A percentile compares a stretch with the other conserved stretches of the same genome.
These are phyloP conservation scores for Salix viminalis DNA, from an alignment of 345 rosid genomes.

Conservation along the genomic window DNA sequence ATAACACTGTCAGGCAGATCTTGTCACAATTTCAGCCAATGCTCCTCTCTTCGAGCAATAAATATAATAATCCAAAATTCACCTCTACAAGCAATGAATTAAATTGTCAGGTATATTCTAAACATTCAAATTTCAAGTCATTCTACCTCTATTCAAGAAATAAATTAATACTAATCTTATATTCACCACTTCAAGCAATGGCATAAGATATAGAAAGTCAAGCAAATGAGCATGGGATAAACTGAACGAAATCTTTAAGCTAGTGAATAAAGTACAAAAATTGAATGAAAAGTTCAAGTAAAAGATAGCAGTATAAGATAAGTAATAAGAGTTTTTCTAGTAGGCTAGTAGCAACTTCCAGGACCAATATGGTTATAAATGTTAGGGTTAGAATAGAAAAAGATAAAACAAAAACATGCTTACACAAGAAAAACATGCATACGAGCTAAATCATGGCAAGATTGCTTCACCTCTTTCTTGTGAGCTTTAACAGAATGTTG, in stretches of 20 bases:
- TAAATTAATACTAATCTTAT: neutral
- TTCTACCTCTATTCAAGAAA: neutral
- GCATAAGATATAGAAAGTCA: too few species aligned
- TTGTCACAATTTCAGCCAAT: too few species aligned
- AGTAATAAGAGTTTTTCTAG: too few species aligned
- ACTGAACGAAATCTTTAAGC: too few species aligned
- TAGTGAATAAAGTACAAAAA: too few species aligned
- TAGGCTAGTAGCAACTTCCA: too few species aligned
- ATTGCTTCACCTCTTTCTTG: slow-evolving; percentile 62
- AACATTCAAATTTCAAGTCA: neutral
- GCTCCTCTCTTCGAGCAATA: too few species aligned
- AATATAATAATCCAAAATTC: too few species aligned
- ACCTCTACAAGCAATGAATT: neutral
- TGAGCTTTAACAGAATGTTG: slow-evolving; percentile 69
- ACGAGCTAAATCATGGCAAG: neutral
- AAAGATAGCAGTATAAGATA: too few species aligned
- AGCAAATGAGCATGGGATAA: too few species aligned
- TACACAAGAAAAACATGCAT: neutral
- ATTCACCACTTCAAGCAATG: neutral
- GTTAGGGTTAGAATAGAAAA: neutral
- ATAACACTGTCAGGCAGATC: too few species aligned
- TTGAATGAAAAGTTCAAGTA: too few species aligned
- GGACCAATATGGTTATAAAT: neutral
- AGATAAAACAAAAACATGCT: neutral
- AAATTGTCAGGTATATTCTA: neutral